Percentiles rank a stretch among this genome's conserved stretches.
phyloP scores from a whole-genome alignment of 169 alveolate genomes.

The Cryptosporidium andersoni region DNA sequence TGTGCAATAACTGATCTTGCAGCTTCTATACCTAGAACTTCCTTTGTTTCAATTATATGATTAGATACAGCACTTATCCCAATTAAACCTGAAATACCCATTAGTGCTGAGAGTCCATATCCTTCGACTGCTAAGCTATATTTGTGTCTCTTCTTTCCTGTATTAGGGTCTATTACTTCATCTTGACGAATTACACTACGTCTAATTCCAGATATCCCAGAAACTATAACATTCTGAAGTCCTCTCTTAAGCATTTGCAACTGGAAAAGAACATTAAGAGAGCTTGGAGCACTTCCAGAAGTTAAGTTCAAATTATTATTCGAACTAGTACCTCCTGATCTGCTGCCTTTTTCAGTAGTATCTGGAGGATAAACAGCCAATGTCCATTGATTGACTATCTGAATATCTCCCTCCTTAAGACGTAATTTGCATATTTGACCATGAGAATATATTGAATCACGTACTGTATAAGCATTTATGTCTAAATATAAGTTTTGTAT shows the following conservation, averaged over 20 bases:
- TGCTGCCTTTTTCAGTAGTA: not conserved
- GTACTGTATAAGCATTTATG: constrained; percentile 84
- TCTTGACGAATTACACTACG: constrained; percentile 80
- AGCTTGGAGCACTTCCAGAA: constrained; percentile 83
- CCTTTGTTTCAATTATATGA: constrained; percentile 92
- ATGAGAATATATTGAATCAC: constrained; percentile 82
- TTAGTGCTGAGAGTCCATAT: constrained; percentile 89
- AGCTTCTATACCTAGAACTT: constrained; percentile 95
- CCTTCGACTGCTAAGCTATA: constrained; percentile 93
- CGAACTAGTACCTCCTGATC: not conserved
- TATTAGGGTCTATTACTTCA: constrained; percentile 22
- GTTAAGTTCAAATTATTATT: constrained; percentile 10
- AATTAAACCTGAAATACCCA: constrained; percentile 92
- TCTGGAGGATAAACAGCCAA: constrained; percentile 72
- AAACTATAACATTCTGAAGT: constrained; percentile 72
- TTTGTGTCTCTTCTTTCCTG: constrained; percentile 28
- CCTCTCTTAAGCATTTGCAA: constrained; percentile 77
- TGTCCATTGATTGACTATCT: constrained; percentile 67
- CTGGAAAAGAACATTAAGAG: constrained; percentile 82
- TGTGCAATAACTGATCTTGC: constrained; percentile 93
- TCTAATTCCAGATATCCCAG: constrained; percentile 76
- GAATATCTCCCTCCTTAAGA: constrained; percentile 77
- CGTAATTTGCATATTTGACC: constrained; percentile 84
- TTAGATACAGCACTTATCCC: constrained; percentile 88
- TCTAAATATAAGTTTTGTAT: constrained; percentile 85